Evolutionary conservation across 148 eudicot species (phyloP).

Genomic region (Suaeda aralocaspica): DNA sequence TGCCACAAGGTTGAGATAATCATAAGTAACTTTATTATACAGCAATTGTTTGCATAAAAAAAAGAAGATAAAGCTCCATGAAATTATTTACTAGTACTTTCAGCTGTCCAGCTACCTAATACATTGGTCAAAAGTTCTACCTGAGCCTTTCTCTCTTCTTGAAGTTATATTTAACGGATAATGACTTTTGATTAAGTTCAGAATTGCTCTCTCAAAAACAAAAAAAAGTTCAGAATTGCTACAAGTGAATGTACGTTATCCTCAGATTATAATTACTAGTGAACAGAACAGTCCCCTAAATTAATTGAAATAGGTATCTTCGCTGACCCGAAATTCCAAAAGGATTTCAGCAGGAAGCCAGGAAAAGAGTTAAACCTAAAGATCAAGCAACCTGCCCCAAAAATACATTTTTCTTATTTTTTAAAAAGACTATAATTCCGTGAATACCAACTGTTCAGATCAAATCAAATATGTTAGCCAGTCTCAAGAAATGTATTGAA

Average conservation of each 20-base stretch:
- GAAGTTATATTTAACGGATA: neutral
- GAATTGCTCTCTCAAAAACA: no score
- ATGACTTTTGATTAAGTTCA: no score
- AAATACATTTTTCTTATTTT: no score
- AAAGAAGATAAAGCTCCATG: neutral
- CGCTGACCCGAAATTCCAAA: neutral
- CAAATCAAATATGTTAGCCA: no score
- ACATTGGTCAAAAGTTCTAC: neutral
- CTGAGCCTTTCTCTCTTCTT: neutral
- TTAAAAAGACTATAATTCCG: no score
- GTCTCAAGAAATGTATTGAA: no score
- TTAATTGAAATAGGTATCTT: neutral
- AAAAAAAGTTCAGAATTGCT: no score
- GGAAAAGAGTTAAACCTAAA: neutral
- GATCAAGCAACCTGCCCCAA: no score
- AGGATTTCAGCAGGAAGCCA: neutral
- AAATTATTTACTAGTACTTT: neutral
- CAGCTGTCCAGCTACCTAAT: neutral
- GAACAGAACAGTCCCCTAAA: no score
- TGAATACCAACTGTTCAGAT: no score
- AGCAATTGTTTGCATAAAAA: neutral
- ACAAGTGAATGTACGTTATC: no score
- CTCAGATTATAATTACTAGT: no score
- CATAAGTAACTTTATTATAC: neutral
- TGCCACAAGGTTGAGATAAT: neutral